Conservation (phyloP, 1,284 basidiomycete species). For the Rugosomyces carneus region DNA sequence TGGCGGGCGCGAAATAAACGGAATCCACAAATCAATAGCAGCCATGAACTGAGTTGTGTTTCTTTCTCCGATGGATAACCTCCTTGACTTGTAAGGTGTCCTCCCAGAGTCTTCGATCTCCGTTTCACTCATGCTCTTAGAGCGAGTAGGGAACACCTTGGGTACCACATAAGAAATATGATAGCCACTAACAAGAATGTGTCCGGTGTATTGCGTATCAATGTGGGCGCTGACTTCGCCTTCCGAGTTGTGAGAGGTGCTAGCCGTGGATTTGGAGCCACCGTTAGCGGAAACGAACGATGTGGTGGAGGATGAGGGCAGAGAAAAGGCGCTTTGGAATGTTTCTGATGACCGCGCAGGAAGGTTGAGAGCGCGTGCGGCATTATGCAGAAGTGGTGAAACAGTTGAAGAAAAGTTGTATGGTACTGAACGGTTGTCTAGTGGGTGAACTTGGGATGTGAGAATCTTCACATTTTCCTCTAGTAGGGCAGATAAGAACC, state of each 20-base stretch:
- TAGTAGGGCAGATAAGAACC: conserved; percentile 20
- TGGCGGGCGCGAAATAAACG: conserved; percentile 59
- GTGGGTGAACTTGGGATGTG: conserved; percentile 65
- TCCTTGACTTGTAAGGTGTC: conserved; percentile 33
- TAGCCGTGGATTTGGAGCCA: conserved; percentile 22
- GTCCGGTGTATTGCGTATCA: conserved; percentile 64
- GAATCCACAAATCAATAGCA: conserved; percentile 69
- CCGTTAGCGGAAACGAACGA: conserved; percentile 31
- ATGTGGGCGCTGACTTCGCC: conserved; percentile 33
- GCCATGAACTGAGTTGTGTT: conserved; percentile 67
- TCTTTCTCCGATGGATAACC: conserved; percentile 53
- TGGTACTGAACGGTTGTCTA: conserved; percentile 61
- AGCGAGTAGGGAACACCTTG: conserved; percentile 56
- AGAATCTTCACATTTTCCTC: conserved; percentile 75
- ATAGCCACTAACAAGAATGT: conserved; percentile 70
- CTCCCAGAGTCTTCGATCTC: conserved; percentile 26
- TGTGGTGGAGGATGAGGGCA: conserved; percentile 29
- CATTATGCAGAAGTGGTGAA: conserved; percentile 60
- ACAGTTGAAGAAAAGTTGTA: conserved; percentile 64
- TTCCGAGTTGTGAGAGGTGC: background rate
- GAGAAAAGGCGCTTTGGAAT: conserved; percentile 50
- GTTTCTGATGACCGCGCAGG: conserved; percentile 52
- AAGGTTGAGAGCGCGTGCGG: conserved; percentile 61
- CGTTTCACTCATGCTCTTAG: conserved; percentile 19
- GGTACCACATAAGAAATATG: conserved; percentile 71